phyloP scores from a whole-genome alignment of 2,329 filamentous ascomycete genomes.

The Exserohilum rostratum region DNA sequence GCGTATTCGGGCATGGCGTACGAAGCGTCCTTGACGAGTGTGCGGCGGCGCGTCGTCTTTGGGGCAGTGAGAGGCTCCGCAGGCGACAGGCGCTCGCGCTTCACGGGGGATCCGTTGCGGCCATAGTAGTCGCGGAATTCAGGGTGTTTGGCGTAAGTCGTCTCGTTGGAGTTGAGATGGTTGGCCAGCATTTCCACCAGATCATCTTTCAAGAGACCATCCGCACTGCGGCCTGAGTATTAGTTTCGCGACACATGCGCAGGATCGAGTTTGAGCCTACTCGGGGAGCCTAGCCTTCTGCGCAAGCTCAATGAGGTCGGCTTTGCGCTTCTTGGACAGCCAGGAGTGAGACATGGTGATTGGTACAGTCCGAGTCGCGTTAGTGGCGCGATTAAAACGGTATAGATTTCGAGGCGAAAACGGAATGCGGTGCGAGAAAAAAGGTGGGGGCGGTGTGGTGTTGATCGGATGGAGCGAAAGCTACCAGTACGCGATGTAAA shows the following conservation, averaged over 20 bases:
- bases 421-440: conserved; percentile 20
- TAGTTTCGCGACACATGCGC: conserved; percentile 8
- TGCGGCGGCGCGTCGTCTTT: conserved; percentile 44
- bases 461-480: conserved; percentile 25
- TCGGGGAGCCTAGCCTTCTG: conserved; percentile 71
- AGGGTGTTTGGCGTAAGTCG: conserved; percentile 67
- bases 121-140: conserved; percentile 78
- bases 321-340: conserved; percentile 82
- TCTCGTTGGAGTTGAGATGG: conserved; percentile 64
- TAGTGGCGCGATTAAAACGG: conserved; percentile 54
- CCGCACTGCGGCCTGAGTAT: conserved; percentile 60
- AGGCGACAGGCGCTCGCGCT: conserved; percentile 51
- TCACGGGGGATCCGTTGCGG: conserved; percentile 62
- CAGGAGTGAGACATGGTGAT: conserved; percentile 70
- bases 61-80: conserved; percentile 43
- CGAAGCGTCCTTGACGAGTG: conserved; percentile 42
- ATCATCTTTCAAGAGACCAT: conserved; percentile 76
- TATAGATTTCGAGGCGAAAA: conserved; percentile 21
- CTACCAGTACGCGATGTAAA: conserved; percentile 31
- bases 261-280: conserved; percentile 55
- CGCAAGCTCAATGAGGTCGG: conserved; percentile 76
- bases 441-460: conserved; percentile 26
- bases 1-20: conserved; percentile 26
- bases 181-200: conserved; percentile 61
- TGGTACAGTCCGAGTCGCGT: conserved; percentile 53